phyloP scores from a whole-genome alignment of 345 rosid genomes.

The Erucastrum elatum region DNA sequence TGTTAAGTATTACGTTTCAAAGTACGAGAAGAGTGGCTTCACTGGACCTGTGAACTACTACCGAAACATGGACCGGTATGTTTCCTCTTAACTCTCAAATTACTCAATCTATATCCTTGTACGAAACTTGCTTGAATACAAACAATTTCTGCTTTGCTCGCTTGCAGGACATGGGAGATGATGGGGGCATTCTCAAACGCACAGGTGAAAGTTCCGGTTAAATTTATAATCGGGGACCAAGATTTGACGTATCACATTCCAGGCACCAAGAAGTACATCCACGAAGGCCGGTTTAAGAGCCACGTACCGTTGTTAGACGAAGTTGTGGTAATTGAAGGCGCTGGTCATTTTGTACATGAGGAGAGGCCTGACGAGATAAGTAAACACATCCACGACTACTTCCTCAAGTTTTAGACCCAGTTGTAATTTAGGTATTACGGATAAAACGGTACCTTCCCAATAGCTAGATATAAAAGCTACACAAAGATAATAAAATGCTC shows the following conservation, averaged over 20 bases:
- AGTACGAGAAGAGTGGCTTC: slow-evolving; percentile 69
- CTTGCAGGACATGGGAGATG: slow-evolving; percentile 42
- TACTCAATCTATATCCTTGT: too few relatives aligned
- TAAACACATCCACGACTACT: slow-evolving; percentile 38
- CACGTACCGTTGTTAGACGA: slow-evolving; percentile 39
- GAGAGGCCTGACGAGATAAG: slow-evolving; percentile 40
- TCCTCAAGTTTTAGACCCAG: slow-evolving; percentile 17
- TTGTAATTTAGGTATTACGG: background rate
- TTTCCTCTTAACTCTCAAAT: too few relatives aligned
- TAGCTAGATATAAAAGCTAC: background rate
- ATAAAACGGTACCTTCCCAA: background rate
- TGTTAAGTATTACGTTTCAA: slow-evolving; percentile 47
- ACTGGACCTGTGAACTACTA: slow-evolving; percentile 83
- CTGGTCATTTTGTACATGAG: slow-evolving; percentile 38
- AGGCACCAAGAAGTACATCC: slow-evolving; percentile 34
- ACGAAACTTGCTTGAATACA: too few relatives aligned
- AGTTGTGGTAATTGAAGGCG: slow-evolving; percentile 39
- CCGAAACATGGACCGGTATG: slow-evolving; percentile 59
- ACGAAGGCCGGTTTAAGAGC: slow-evolving; percentile 35
- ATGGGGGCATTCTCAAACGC: slow-evolving; percentile 20
- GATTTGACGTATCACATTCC: slow-evolving; percentile 35
- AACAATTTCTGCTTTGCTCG: background rate
- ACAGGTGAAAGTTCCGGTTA: slow-evolving; percentile 40
- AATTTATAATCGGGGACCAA: slow-evolving; percentile 36
- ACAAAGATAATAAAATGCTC: background rate